Evolutionary conservation across 2,329 filamentous ascomycete species (phyloP).

Genomic region (Graphiopsis chlorocephala): DNA sequence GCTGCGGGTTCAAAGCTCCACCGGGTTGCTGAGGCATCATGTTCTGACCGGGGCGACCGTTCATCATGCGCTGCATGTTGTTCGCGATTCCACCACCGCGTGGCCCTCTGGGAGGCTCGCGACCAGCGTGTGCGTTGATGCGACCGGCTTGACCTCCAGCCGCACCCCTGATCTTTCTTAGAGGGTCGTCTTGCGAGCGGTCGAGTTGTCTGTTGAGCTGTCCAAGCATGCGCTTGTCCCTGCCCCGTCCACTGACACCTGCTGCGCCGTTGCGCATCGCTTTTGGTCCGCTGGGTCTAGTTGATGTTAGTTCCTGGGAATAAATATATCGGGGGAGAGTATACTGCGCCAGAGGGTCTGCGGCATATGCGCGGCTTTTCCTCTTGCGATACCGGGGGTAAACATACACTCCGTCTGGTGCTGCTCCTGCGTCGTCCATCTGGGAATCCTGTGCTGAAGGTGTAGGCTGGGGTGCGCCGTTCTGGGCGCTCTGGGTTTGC

Average conservation of each 20-base stretch:
- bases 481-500: constrained; percentile 14
- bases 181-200: constrained; percentile 67
- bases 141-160: constrained; percentile 64
- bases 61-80: constrained; percentile 40
- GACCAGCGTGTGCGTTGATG: constrained; percentile 70
- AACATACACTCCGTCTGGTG: constrained; percentile 44
- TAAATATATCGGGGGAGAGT: constrained; percentile 3
- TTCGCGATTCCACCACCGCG: constrained; percentile 48
- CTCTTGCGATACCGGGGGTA: background rate
- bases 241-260: constrained; percentile 46
- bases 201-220: constrained; percentile 73
- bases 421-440: constrained; percentile 59
- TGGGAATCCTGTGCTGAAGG: constrained; percentile 59
- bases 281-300: constrained; percentile 87
- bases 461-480: constrained; percentile 13
- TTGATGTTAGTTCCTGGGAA: constrained; percentile 19
- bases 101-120: constrained; percentile 69
- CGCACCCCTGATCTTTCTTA: constrained; percentile 73
- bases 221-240: constrained; percentile 79
- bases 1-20: constrained; percentile 55
- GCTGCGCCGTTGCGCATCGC: constrained; percentile 78
- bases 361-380: background rate
- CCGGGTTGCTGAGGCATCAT: constrained; percentile 45
- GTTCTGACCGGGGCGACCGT: constrained; percentile 33
- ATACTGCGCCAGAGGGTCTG: constrained; percentile 3